Percentiles rank a stretch among this genome's conserved stretches.
These are phyloP conservation scores for Ophiostoma australiae DNA, from an alignment of 2,329 filamentous ascomycete species.

Conservation along the genomic window DNA sequence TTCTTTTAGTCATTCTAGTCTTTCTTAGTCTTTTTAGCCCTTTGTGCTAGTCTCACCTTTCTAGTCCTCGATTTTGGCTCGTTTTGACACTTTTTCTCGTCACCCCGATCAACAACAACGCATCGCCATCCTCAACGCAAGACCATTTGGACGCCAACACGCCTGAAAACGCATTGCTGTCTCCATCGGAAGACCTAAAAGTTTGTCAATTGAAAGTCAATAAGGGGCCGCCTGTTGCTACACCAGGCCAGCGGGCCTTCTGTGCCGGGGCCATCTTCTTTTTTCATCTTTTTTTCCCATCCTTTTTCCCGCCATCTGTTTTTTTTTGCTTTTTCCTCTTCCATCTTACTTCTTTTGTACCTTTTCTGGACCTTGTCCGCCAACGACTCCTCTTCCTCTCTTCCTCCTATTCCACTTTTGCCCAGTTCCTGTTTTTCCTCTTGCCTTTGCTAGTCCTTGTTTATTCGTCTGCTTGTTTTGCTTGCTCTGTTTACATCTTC, in stretches of 20 bases:
- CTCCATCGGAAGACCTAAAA: neutral
- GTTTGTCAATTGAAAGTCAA: neutral
- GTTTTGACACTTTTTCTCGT: constrained; percentile 8
- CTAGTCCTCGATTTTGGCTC: neutral
- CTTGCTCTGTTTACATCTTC: neutral
- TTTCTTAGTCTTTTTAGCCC: neutral
- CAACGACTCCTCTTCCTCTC: no score
- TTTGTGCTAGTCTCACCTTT: neutral
- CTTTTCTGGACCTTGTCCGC: neutral
- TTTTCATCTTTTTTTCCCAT: neutral
- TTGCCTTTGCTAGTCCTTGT: neutral
- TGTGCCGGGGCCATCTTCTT: neutral
- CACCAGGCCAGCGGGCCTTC: constrained; percentile 13
- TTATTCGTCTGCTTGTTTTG: neutral
- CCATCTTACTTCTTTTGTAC: neutral
- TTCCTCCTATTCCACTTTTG: constrained; percentile 1
- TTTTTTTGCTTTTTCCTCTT: neutral
- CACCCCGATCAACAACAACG: neutral
- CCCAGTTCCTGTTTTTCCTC: constrained; percentile 1
- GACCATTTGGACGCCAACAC: constrained; percentile 8
- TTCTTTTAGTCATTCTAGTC: neutral
- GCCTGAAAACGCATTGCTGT: constrained; percentile 1
- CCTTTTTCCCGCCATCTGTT: constrained; percentile 5
- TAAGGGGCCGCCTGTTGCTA: constrained; percentile 7
- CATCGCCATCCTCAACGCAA: neutral